These are phyloP conservation scores for Erigeron canadensis DNA, from an alignment of 129 eudicot species.

Conservation along the genomic window DNA sequence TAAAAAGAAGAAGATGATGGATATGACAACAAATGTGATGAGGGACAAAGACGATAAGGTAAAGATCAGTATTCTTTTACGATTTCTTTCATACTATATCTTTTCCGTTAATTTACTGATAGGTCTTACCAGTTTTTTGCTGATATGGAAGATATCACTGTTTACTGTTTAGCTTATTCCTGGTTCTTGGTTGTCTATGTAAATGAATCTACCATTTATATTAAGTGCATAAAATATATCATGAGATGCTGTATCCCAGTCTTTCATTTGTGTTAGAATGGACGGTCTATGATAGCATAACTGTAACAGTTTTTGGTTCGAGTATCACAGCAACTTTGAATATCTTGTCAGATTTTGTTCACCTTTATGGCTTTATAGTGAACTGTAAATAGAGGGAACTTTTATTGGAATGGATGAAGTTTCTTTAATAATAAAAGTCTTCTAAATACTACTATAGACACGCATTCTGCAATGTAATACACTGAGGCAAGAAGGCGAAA, in stretches of 20 bases:
- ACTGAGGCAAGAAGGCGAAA: not conserved
- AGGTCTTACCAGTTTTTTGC: not conserved
- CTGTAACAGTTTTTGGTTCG: too few relatives aligned
- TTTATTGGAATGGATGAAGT: not conserved
- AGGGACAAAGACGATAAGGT: slow-evolving; percentile 93
- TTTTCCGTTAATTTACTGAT: slow-evolving; percentile 11
- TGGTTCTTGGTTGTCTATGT: slow-evolving; percentile 13
- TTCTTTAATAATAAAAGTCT: not conserved
- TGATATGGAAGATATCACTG: not conserved
- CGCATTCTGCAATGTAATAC: not conserved
- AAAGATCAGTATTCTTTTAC: slow-evolving; percentile 14
- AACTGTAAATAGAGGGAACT: not conserved
- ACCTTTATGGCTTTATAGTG: not conserved
- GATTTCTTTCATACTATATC: slow-evolving; percentile 16
- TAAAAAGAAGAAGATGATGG: slow-evolving; percentile 53
- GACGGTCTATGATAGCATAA: too few relatives aligned
- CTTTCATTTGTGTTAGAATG: too few relatives aligned
- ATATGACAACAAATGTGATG: slow-evolving; percentile 74
- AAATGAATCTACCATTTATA: slow-evolving; percentile 12
- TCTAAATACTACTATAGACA: not conserved
- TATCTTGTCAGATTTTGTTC: not conserved
- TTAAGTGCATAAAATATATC: too few relatives aligned
- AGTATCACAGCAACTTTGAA: too few relatives aligned
- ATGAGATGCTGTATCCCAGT: too few relatives aligned
- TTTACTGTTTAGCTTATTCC: not conserved